A percentile compares a stretch with the other conserved stretches of the same genome.
Conservation (phyloP, 2,329 filamentous ascomycete species). For the Ophiostoma australiae region DNA sequence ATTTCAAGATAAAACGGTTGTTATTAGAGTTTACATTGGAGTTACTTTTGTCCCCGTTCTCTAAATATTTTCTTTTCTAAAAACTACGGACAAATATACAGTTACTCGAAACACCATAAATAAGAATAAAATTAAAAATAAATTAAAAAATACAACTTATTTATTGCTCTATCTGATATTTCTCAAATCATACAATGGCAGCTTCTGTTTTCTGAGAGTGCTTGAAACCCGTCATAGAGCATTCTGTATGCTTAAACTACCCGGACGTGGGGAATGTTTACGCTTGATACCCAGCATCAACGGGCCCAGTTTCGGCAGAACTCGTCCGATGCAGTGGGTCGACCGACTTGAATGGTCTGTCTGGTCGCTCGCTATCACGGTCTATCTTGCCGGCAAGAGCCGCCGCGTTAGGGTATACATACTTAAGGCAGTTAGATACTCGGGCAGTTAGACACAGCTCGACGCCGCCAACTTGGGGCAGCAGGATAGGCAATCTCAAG, state of each 20-base stretch:
- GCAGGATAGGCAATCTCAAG: not conserved
- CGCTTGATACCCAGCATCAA: not conserved
- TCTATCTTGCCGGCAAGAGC: not conserved
- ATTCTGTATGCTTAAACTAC: not conserved
- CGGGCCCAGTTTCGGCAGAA: constrained; percentile 24
- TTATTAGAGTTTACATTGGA: too few species aligned
- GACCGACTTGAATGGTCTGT: not conserved
- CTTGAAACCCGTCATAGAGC: not conserved
- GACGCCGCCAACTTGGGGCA: not conserved
- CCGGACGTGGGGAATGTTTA: not conserved
- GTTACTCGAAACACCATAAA: too few species aligned
- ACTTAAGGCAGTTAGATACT: not conserved
- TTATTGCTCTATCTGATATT: too few species aligned
- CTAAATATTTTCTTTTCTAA: too few species aligned
- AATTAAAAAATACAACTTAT: too few species aligned
- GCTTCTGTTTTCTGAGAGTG: not conserved
- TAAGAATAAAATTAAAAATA: too few species aligned
- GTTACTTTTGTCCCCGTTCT: too few species aligned
- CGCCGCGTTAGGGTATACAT: not conserved
- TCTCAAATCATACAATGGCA: too few species aligned
- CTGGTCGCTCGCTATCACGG: not conserved
- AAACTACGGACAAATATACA: too few species aligned
- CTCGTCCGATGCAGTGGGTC: constrained; percentile 22
- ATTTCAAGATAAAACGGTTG: too few species aligned
- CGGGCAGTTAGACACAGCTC: not conserved